Percentiles rank a stretch among this genome's conserved stretches.
Evolutionary conservation across 805 yeast genomes (phyloP).

Genomic region (Barnettozyma populi): DNA sequence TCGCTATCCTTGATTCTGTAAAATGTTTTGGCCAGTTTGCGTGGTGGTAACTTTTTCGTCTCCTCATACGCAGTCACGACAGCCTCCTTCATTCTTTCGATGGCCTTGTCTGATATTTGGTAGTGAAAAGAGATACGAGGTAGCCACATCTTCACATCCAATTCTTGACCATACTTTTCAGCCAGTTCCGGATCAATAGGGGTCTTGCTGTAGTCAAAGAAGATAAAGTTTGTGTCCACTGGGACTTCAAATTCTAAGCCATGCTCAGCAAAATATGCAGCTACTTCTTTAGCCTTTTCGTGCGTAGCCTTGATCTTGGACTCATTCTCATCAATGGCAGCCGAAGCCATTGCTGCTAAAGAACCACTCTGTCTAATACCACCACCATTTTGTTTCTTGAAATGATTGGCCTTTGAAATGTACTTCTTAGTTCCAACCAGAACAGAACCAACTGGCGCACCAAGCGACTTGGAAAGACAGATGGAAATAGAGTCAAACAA

Average conservation of each 20-base stretch:
- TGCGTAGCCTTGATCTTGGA: conserved; percentile 45
- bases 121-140: conserved; percentile 63
- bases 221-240: conserved; percentile 79
- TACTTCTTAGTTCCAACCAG: conserved; percentile 61
- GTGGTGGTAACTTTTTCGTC: conserved; percentile 13
- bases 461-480: conserved; percentile 84
- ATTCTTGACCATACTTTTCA: conserved; percentile 46
- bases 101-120: conserved; percentile 19
- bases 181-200: conserved; percentile 53
- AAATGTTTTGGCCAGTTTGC: conserved; percentile 2
- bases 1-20: conserved; percentile 5
- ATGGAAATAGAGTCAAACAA: conserved; percentile 82
- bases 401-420: conserved; percentile 71
- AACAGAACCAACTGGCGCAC: conserved; percentile 92
- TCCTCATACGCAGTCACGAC: conserved; percentile 35
- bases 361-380: conserved; percentile 88
- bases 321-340: conserved; percentile 67
- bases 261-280: conserved; percentile 42
- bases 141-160: conserved; percentile 53
- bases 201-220: conserved; percentile 45
- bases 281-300: conserved; percentile 44
- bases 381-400: conserved; percentile 91
- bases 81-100: conserved; percentile 23
- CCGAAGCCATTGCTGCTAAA: conserved; percentile 70
- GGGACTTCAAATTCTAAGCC: conserved; percentile 63